phyloP scores from a whole-genome alignment of 1,284 basidiomycete species.

The Trichosporon asahii region DNA sequence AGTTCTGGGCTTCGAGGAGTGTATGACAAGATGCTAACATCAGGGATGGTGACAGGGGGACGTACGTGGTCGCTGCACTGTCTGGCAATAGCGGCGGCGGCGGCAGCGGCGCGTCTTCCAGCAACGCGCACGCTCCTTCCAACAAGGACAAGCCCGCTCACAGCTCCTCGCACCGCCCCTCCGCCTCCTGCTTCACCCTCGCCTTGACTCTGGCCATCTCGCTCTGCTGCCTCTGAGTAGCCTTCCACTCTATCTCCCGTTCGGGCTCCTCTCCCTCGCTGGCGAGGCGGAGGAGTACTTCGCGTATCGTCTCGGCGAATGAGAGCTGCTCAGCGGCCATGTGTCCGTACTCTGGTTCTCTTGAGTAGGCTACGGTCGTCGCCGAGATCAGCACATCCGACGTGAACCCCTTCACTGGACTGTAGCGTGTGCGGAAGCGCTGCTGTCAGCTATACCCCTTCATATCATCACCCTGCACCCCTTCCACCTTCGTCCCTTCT shows the following conservation, averaged over 20 bases:
- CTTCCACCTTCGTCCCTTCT: no score
- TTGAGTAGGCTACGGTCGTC: conserved; percentile 60
- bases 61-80: neutral
- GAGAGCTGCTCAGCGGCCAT: conserved; percentile 55
- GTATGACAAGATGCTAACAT: neutral
- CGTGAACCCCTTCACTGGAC: conserved; percentile 75
- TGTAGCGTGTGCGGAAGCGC: conserved; percentile 69
- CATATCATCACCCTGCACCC: no score
- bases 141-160: neutral
- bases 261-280: neutral
- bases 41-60: neutral
- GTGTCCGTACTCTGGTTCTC: conserved; percentile 55
- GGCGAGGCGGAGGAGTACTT: conserved; percentile 34
- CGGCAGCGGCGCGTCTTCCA: neutral
- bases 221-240: conserved; percentile 5
- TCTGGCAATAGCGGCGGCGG: neutral
- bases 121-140: neutral
- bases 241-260: neutral
- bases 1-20: no score
- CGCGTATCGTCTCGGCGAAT: conserved; percentile 33
- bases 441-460: conserved; percentile 58
- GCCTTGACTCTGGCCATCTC: conserved; percentile 1
- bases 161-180: neutral
- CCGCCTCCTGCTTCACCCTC: neutral
- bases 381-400: conserved; percentile 72